Conservation (phyloP, 2,329 filamentous ascomycete species). For the Drechslera avenae region DNA sequence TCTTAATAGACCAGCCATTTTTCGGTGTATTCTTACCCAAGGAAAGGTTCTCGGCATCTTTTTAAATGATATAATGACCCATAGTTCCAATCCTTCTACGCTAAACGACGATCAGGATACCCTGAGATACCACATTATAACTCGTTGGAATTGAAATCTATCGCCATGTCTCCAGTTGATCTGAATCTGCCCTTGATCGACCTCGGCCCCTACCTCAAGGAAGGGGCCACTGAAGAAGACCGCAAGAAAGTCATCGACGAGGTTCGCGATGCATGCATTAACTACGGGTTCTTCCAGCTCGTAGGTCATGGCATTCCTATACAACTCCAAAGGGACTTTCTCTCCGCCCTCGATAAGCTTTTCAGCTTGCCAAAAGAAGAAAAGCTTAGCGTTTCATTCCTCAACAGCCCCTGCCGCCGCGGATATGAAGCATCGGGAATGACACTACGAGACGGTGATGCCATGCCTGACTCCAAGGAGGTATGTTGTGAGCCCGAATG, state of each 20-base stretch:
- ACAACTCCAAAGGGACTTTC: conserved; percentile 1
- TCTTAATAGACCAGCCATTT: too few species aligned
- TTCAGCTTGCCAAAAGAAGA: conserved; percentile 19
- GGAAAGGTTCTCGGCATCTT: too few species aligned
- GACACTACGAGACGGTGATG: not conserved
- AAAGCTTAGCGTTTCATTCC: conserved; percentile 9
- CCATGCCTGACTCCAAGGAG: conserved; percentile 22
- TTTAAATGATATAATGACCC: too few species aligned
- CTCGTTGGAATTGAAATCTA: too few species aligned
- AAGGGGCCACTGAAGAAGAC: not conserved
- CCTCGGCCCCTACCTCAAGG: too few species aligned
- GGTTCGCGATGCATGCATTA: not conserved
- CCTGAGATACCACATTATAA: too few species aligned
- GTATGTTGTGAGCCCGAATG: too few species aligned
- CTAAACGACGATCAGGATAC: too few species aligned
- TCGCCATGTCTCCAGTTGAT: too few species aligned
- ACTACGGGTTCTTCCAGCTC: conserved; percentile 24
- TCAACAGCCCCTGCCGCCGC: conserved; percentile 1
- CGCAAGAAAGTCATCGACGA: not conserved
- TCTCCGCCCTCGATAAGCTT: conserved; percentile 10
- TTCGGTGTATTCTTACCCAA: too few species aligned
- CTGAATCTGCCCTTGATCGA: too few species aligned
- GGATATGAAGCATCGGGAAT: conserved; percentile 2
- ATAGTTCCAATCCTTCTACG: too few species aligned
- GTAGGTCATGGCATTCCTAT: conserved; percentile 19